Percentiles rank a stretch among this genome's conserved stretches.
phyloP scores from a whole-genome alignment of 2,329 filamentous ascomycete species.

The Verticillium zaregamsianum region DNA sequence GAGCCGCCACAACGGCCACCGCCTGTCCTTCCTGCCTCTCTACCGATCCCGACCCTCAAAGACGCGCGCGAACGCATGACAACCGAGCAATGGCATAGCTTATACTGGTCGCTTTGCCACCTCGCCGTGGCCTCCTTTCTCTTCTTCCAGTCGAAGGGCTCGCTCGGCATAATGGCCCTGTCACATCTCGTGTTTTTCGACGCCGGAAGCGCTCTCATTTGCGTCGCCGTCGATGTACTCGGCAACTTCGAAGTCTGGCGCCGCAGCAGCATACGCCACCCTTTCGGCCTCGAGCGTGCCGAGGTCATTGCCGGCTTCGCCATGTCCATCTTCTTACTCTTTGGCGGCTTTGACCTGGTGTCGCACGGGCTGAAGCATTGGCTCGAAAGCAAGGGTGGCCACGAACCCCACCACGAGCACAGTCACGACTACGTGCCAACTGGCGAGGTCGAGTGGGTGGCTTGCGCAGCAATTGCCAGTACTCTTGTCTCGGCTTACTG shows the following conservation, averaged over 20 bases:
- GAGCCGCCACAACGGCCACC: slow-evolving; percentile 84
- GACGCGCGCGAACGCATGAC: slow-evolving; percentile 92
- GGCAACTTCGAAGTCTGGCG: slow-evolving; percentile 98
- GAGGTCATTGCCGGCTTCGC: slow-evolving; percentile 95
- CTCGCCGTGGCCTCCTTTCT: slow-evolving; percentile 78
- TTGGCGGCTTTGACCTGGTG: slow-evolving; percentile 93
- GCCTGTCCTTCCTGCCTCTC: slow-evolving; percentile 81
- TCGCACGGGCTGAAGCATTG: slow-evolving; percentile 91
- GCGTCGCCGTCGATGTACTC: slow-evolving; percentile 87
- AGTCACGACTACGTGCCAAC: slow-evolving; percentile 62
- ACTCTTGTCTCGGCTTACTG: slow-evolving; percentile 84
- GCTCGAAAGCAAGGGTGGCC: slow-evolving; percentile 67
- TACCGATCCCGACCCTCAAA: slow-evolving; percentile 83
- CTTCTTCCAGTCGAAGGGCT: slow-evolving; percentile 80
- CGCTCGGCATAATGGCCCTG: slow-evolving; percentile 84
- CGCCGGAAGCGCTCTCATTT: slow-evolving; percentile 85
- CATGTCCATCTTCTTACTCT: slow-evolving; percentile 93
- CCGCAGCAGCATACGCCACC: slow-evolving; percentile 84
- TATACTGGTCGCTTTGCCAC: slow-evolving; percentile 89
- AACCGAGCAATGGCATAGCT: slow-evolving; percentile 73
- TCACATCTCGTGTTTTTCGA: slow-evolving; percentile 95
- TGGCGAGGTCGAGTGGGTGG: slow-evolving; percentile 77
- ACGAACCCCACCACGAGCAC: slow-evolving; percentile 70
- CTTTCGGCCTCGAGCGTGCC: slow-evolving; percentile 85
- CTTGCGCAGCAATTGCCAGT: slow-evolving; percentile 74